Base-by-base conservation (phyloP, 2,329 filamentous ascomycete genomes). In the Monosporascus sp. region DNA sequence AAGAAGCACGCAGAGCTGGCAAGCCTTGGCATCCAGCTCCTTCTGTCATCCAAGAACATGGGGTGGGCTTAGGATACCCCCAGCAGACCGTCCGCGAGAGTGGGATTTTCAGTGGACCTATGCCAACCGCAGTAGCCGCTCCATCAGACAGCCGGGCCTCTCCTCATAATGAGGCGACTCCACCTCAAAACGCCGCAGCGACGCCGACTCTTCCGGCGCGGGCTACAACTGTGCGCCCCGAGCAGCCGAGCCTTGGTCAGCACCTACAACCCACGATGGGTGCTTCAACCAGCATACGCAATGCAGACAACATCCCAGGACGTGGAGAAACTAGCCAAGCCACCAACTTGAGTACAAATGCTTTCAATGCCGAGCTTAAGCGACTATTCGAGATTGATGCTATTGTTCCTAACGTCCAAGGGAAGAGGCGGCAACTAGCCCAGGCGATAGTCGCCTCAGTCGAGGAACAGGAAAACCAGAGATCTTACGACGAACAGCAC, bases 1-100 rank as follows among this genome's bases (percentile, higher is more conserved):
- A 64, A 34, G 52, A 61, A 51, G 57, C 52, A 44, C 63, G 60
- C 37, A 54, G 61, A 49, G 50, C 39, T 14, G 60, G 58, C 15
- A 50, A 47, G 34, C 52, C 48, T 22, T 17, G 27, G 9, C 18
- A 37, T 37, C 41, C 39, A 15, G 20, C 20, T 14, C 27, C 18
- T 15, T 24, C 17, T n/a, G 14, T 49, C 11, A 14, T 20, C 39
- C 8, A 20, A 20, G 39, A 20, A 24, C 18, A 42, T 15, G 39
- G 39, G 18, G 18, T 24, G 22, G 11, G 17, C 14, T 18, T 14
- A 42, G 22, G n/a, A 9, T 24, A 18, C 22, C 15, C 39, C 6
- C 18, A 42, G 18, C 18, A 18, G 8, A 18, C 5, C 9, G 18
- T 8, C 9, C 6, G 6, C 37, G 18, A 3, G 17, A 17, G 8